Evolutionary conservation across 768 basidiomycete species (phyloP).

Genomic region (Lactarius psammicola): DNA sequence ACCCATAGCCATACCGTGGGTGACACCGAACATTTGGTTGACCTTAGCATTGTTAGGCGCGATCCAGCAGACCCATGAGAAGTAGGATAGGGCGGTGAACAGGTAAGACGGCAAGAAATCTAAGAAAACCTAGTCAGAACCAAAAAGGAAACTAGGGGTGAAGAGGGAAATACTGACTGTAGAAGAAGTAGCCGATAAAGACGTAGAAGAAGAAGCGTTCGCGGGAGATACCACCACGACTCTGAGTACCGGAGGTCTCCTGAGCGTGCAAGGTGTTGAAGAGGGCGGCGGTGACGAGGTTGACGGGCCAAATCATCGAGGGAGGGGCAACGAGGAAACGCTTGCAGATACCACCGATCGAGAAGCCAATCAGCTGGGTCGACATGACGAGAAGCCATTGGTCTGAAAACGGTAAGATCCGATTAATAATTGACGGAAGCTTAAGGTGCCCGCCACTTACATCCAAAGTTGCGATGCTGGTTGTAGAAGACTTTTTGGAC

Average conservation of each 20-base stretch:
- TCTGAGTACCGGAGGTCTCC: slow-evolving; percentile 44
- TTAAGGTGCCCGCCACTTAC: slow-evolving; percentile 15
- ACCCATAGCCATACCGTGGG: slow-evolving; percentile 51
- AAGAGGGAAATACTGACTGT: slow-evolving; percentile 68
- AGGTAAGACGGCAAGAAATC: slow-evolving; percentile 21
- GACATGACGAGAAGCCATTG: slow-evolving; percentile 45
- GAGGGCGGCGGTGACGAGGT: slow-evolving; percentile 44
- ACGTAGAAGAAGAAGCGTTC: slow-evolving; percentile 51
- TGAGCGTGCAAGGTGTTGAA: slow-evolving; percentile 45
- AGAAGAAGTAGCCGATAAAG: slow-evolving; percentile 39
- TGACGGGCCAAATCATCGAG: slow-evolving; percentile 47
- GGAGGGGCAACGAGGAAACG: slow-evolving; percentile 46
- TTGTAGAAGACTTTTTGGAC: slow-evolving; percentile 49
- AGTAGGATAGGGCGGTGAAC: slow-evolving; percentile 34
- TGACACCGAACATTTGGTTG: slow-evolving; percentile 74
- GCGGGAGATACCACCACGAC: slow-evolving; percentile 48
- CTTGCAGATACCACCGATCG: slow-evolving; percentile 44
- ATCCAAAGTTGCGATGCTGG: slow-evolving; percentile 39
- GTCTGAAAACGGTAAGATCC: slow-evolving; percentile 18
- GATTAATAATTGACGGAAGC: neutral
- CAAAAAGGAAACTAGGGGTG: slow-evolving; percentile 51
- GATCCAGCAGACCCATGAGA: slow-evolving; percentile 63
- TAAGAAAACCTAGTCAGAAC: neutral
- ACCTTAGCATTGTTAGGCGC: slow-evolving; percentile 64
- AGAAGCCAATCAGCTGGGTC: slow-evolving; percentile 44